Conservation (phyloP, 2,329 filamentous ascomycete genomes). For the Dothideomycetes sp. region DNA sequence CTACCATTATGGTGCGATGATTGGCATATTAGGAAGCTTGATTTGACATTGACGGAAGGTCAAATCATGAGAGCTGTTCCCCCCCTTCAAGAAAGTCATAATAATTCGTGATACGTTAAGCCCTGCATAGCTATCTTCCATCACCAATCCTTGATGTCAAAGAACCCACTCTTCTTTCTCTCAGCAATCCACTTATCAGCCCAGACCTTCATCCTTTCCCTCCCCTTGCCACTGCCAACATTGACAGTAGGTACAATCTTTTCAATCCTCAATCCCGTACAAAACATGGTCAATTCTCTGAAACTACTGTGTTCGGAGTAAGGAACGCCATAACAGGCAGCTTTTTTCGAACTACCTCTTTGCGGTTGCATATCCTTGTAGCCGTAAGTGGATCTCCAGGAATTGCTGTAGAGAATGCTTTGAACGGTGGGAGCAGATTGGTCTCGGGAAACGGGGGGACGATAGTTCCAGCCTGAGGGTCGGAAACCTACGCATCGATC, state of each 20-base stretch:
- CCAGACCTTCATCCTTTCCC: constrained; percentile 59
- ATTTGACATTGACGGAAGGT: no score
- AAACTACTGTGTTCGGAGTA: constrained; percentile 97
- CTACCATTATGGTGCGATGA: no score
- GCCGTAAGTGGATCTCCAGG: constrained; percentile 68
- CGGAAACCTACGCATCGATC: constrained; percentile 81
- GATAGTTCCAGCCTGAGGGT: constrained; percentile 90
- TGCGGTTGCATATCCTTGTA: constrained; percentile 68
- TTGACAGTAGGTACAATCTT: constrained; percentile 93
- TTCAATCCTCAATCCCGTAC: constrained; percentile 77
- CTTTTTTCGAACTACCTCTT: constrained; percentile 71
- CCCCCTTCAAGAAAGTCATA: no score
- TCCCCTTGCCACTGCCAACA: constrained; percentile 53
- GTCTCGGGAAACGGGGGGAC: constrained; percentile 56
- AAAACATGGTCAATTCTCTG: constrained; percentile 85
- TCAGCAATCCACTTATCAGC: constrained; percentile 55
- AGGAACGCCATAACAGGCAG: constrained; percentile 84
- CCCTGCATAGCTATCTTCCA: no score
- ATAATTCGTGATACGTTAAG: no score
- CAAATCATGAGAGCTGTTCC: no score
- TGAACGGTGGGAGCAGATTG: constrained; percentile 54
- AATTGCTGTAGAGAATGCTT: constrained; percentile 54
- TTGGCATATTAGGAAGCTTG: no score
- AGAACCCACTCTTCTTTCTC: constrained; percentile 54
- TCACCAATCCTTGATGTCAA: constrained; percentile 28